A percentile compares a stretch with the other conserved stretches of the same genome.
These are phyloP conservation scores for Holtermanniella nyarrowii DNA, from an alignment of 768 basidiomycete species.

Conservation along the genomic window DNA sequence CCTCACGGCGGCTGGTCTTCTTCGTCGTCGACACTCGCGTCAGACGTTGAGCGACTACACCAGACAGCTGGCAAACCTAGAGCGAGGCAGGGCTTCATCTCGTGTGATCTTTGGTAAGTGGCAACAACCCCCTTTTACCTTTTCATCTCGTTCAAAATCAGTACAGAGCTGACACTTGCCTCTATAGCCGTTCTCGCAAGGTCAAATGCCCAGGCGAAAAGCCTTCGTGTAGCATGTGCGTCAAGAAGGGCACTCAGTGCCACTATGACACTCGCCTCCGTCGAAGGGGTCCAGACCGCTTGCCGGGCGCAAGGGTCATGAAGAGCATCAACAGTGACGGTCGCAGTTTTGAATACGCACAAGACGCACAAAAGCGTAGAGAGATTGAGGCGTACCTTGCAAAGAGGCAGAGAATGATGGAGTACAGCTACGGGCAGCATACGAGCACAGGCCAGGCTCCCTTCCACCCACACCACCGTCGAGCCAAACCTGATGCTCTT, in stretches of 20 bases:
- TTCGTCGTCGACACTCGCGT: not conserved
- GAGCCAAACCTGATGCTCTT: too few species aligned
- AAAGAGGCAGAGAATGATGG: too few species aligned
- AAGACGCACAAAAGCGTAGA: too few species aligned
- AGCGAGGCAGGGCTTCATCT: not conserved
- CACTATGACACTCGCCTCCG: not conserved
- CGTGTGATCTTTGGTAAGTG: not conserved
- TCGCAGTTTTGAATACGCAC: too few species aligned
- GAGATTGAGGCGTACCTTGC: too few species aligned
- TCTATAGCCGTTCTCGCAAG: constrained; percentile 2
- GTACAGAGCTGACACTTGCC: not conserved
- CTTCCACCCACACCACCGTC: too few species aligned
- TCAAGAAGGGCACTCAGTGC: not conserved
- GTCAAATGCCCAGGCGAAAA: constrained; percentile 7
- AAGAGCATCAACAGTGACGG: not conserved
- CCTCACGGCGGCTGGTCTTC: too few species aligned
- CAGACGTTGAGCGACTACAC: not conserved
- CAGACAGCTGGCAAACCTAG: not conserved
- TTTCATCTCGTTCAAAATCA: not conserved
- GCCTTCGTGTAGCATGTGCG: constrained; percentile 1
- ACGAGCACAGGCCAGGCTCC: too few species aligned
- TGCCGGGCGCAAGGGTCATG: not conserved
- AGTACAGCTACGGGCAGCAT: too few species aligned
- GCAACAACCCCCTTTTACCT: too few species aligned
- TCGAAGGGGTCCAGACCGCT: not conserved